Percentiles rank a stretch among this genome's conserved stretches.
These are phyloP conservation scores for Aristolochia fimbriata DNA, from an alignment of 164 flowering plant species.

Conservation along the genomic window DNA sequence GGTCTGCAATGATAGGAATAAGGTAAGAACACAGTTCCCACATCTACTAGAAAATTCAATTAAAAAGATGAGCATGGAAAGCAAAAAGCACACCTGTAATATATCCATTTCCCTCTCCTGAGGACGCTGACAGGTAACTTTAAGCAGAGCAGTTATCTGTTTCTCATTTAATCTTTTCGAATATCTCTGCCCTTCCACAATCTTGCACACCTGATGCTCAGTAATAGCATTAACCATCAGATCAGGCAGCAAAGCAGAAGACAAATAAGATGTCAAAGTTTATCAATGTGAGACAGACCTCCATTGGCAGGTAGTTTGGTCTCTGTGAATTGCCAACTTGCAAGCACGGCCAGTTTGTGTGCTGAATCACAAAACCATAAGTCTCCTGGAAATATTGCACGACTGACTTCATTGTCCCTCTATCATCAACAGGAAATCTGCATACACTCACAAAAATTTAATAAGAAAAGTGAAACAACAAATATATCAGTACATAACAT, in stretches of 20 bases:
- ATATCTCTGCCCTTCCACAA: constrained; percentile 83
- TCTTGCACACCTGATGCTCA: constrained; percentile 64
- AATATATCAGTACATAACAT: neutral
- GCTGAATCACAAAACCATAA: constrained; percentile 74
- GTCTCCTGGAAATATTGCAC: constrained; percentile 86
- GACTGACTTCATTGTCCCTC: constrained; percentile 75
- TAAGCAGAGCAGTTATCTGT: constrained; percentile 64
- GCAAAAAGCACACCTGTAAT: constrained; percentile 32
- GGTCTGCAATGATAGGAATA: constrained; percentile 33
- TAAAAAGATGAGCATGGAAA: neutral
- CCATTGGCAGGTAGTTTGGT: constrained; percentile 95
- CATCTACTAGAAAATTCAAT: neutral
- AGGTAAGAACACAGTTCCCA: too few species aligned
- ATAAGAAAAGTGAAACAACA: neutral
- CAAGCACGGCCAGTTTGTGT: constrained; percentile 85
- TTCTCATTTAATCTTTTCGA: constrained; percentile 66
- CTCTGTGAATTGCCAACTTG: constrained; percentile 92
- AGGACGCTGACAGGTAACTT: constrained; percentile 82
- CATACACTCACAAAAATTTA: neutral
- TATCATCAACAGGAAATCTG: constrained; percentile 80
- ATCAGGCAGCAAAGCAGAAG: neutral
- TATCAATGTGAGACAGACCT: constrained; percentile 31
- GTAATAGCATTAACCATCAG: too few species aligned
- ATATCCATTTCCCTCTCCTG: constrained; percentile 63
- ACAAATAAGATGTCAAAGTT: too few species aligned